phyloP scores from a whole-genome alignment of 176 grass and related monocot species.

The Zizania latifolia region DNA sequence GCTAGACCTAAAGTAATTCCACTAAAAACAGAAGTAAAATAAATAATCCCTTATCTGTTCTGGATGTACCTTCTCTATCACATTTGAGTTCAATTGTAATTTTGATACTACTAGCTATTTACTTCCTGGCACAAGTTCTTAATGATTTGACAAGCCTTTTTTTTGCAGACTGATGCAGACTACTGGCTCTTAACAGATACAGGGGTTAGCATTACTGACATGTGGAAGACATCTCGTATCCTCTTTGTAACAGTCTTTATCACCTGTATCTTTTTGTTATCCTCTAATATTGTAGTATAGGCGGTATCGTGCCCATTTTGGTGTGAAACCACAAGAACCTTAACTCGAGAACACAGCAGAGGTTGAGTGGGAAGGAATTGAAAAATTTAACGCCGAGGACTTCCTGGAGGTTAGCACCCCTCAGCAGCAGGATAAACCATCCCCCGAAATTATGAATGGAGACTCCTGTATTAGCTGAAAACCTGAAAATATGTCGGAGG shows the following conservation, averaged over 20 bases:
- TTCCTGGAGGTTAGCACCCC: slow-evolving; percentile 52
- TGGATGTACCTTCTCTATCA: slow-evolving; percentile 10
- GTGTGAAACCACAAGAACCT: slow-evolving; percentile 21
- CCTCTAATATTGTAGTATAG: background rate
- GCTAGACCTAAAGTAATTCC: background rate
- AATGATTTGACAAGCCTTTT: slow-evolving; percentile 4
- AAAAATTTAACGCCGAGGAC: slow-evolving; percentile 40
- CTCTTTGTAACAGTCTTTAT: slow-evolving; percentile 29
- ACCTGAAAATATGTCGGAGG: background rate
- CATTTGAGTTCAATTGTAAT: background rate
- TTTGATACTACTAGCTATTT: background rate
- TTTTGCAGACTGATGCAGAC: slow-evolving; percentile 63
- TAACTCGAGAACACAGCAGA: slow-evolving; percentile 40
- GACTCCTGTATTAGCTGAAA: slow-evolving; percentile 33
- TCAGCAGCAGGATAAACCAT: slow-evolving; percentile 32
- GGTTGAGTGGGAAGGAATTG: slow-evolving; percentile 46
- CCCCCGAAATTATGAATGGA: background rate
- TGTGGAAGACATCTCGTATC: slow-evolving; percentile 93
- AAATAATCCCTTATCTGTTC: background rate
- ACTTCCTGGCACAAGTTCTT: background rate
- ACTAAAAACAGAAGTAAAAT: background rate
- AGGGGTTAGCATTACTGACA: slow-evolving; percentile 80
- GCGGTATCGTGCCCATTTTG: background rate
- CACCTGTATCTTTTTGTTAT: background rate
- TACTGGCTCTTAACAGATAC: slow-evolving; percentile 85